phyloP scores from a whole-genome alignment of 2,329 filamentous ascomycete species.

The Zopfia rhizophila region DNA sequence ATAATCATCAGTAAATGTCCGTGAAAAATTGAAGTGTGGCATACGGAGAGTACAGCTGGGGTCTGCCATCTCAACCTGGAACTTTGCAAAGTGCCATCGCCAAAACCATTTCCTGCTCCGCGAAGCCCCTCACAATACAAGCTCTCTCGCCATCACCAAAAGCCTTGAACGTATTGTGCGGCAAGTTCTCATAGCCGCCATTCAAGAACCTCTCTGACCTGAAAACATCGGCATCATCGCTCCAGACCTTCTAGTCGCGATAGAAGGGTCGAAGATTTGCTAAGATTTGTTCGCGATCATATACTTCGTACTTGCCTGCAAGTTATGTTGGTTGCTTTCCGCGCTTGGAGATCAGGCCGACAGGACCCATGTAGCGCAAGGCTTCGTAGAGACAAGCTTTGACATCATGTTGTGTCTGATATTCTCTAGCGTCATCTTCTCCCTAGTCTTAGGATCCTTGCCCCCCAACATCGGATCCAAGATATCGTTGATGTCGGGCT shows the following conservation, averaged over 20 bases:
- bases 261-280: conserved; percentile 19
- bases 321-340: conserved; percentile 24
- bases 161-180: conserved; percentile 56
- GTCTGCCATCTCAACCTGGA: conserved; percentile 72
- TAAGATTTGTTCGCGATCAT: conserved; percentile 25
- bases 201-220: conserved; percentile 78
- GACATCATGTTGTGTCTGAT: conserved; percentile 76
- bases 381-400: conserved; percentile 74
- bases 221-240: conserved; percentile 64
- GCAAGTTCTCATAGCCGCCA: conserved; percentile 67
- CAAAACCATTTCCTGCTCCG: conserved; percentile 71
- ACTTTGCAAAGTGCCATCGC: conserved; percentile 69
- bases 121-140: conserved; percentile 79
- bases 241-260: conserved; percentile 23
- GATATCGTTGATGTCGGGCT: conserved; percentile 69
- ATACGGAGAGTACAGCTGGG: conserved; percentile 68
- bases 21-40: too few species aligned
- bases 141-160: conserved; percentile 77
- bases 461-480: conserved; percentile 76
- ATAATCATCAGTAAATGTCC: too few species aligned
- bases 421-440: conserved; percentile 69
- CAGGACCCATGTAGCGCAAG: conserved; percentile 58
- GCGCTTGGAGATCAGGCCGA: conserved; percentile 15
- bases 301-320: conserved; percentile 45
- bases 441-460: conserved; percentile 73